A percentile compares a stretch with the other conserved stretches of the same genome.
These are phyloP conservation scores for Stephania cephalantha DNA, from an alignment of 164 flowering plant species.

Conservation along the genomic window DNA sequence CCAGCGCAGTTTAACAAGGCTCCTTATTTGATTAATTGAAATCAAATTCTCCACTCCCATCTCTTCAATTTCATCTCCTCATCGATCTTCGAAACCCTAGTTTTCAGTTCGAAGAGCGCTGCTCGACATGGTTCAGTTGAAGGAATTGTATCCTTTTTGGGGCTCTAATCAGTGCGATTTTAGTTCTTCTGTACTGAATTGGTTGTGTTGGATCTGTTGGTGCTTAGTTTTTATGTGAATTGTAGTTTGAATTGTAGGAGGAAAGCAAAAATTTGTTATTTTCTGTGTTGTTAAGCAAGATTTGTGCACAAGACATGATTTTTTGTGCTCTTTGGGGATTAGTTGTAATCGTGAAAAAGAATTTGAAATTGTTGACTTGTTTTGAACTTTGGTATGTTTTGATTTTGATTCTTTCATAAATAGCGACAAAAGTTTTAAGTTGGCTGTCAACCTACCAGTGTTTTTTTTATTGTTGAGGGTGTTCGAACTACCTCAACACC, in stretches of 20 bases:
- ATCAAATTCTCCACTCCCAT: not conserved
- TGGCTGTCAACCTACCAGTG: too few species aligned
- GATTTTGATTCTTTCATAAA: too few species aligned
- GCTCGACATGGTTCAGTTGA: slow-evolving; percentile 37
- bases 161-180: not conserved
- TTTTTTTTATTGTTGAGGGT: too few species aligned
- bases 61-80: not conserved
- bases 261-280: not conserved
- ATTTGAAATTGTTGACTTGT: not conserved
- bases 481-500: too few species aligned
- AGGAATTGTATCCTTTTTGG: slow-evolving; percentile 52
- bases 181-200: not conserved
- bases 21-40: not conserved
- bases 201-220: not conserved
- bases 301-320: not conserved
- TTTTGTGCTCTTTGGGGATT: not conserved
- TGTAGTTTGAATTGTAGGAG: not conserved
- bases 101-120: too few species aligned
- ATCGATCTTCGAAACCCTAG: not conserved
- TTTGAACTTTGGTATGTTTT: not conserved
- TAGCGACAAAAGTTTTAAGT: too few species aligned
- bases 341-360: not conserved
- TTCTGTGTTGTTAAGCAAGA: not conserved
- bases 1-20: not conserved
- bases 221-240: not conserved